Evolutionary conservation across 768 basidiomycete species (phyloP).

Genomic region (Leccinum fibrillosum): DNA sequence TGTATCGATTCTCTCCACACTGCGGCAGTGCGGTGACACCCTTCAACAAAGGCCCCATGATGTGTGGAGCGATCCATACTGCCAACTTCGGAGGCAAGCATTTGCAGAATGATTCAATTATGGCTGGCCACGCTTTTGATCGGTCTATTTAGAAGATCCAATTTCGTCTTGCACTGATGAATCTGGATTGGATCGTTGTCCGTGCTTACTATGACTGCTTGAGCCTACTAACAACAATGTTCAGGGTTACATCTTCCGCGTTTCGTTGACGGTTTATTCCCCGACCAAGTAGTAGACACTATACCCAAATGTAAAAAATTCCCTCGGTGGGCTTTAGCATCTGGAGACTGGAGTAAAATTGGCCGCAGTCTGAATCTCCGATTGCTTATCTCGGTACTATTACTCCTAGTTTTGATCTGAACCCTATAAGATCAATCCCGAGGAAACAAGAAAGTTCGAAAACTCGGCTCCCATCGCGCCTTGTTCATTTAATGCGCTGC

Average conservation of each 20-base stretch:
- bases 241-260: background rate
- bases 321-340: constrained; percentile 4
- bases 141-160: background rate
- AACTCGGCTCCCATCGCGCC: constrained; percentile 10
- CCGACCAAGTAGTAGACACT: background rate
- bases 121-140: background rate
- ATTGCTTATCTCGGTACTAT: constrained; percentile 17
- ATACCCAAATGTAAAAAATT: constrained; percentile 3
- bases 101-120: background rate
- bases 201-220: background rate
- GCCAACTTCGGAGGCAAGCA: background rate
- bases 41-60: background rate
- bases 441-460: constrained; percentile 12
- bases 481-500: constrained; percentile 10
- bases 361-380: background rate
- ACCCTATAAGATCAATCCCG: constrained; percentile 5
- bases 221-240: background rate
- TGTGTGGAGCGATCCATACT: background rate
- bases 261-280: too few relatives aligned
- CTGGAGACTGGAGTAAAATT: constrained; percentile 19
- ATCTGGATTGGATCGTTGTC: constrained; percentile 2
- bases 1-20: background rate
- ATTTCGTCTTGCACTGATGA: constrained; percentile 8
- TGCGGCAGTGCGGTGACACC: background rate
- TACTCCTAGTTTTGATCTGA: constrained; percentile 5